Evolutionary conservation across 2,329 filamentous ascomycete species (phyloP).

Genomic region (Fusarium drepaniforme): DNA sequence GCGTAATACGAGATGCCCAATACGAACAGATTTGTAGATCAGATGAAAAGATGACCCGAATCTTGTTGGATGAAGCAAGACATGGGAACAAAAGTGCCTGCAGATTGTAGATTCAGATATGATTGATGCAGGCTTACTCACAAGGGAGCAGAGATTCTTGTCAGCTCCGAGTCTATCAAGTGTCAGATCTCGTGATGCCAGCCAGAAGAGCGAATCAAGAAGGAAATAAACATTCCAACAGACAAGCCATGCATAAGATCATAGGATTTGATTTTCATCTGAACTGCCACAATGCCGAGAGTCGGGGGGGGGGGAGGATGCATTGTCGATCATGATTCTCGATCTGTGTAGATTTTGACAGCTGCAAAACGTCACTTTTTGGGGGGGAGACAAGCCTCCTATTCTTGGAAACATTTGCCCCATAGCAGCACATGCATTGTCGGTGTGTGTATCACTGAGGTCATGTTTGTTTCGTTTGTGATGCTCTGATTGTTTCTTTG

Average conservation of each 20-base stretch:
- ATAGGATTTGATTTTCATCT: neutral
- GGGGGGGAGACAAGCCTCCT: too few relatives aligned
- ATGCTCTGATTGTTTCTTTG: neutral
- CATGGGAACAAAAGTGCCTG: neutral
- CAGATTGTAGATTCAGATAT: neutral
- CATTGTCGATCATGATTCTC: conserved; percentile 18
- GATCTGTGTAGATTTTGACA: neutral
- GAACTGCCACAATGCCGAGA: neutral
- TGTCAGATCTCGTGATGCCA: neutral
- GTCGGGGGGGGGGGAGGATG: neutral
- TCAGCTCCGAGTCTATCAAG: neutral
- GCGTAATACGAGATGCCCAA: conserved; percentile 1
- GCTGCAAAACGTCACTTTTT: neutral
- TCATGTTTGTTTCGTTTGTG: neutral
- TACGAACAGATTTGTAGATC: conserved; percentile 6
- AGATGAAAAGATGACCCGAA: neutral
- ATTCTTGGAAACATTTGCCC: too few relatives aligned
- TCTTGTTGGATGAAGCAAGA: neutral
- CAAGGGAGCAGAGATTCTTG: neutral
- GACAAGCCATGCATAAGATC: neutral
- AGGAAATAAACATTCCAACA: neutral
- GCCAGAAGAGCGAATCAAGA: neutral
- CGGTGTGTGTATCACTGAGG: neutral
- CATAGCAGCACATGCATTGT: neutral
- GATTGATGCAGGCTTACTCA: neutral